Evolutionary conservation across 441 rosid species (phyloP).

Genomic region (Pelargonium citronellum): DNA sequence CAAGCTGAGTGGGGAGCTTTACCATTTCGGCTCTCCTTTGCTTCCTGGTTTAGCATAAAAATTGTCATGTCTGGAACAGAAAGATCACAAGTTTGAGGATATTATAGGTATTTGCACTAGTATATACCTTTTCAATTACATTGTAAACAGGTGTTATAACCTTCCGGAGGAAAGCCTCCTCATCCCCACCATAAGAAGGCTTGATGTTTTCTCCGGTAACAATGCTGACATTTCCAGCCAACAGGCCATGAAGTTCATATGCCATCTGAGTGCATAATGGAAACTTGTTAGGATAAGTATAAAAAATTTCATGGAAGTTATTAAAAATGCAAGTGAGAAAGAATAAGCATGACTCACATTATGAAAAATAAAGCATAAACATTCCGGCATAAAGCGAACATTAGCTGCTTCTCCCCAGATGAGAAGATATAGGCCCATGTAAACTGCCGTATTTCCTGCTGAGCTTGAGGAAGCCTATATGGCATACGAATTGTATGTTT

Average conservation of each 20-base stretch:
- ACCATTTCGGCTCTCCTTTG: slow-evolving; percentile 65
- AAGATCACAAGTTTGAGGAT: slow-evolving; percentile 20
- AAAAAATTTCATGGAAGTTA: neutral
- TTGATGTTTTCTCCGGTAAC: slow-evolving; percentile 96
- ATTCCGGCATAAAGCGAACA: no score
- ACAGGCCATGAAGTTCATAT: slow-evolving; percentile 92
- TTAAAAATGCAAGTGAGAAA: neutral
- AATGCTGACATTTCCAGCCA: slow-evolving; percentile 98
- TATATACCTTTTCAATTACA: slow-evolving; percentile 69
- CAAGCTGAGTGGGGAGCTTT: slow-evolving; percentile 80
- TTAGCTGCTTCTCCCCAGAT: no score
- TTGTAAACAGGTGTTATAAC: slow-evolving; percentile 88
- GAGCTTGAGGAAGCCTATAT: slow-evolving; percentile 80
- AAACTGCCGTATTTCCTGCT: slow-evolving; percentile 74
- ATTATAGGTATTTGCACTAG: slow-evolving; percentile 14
- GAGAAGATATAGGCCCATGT: no score
- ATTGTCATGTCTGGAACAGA: slow-evolving; percentile 20
- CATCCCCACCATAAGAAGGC: slow-evolving; percentile 98
- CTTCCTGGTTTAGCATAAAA: slow-evolving; percentile 55
- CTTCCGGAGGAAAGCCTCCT: slow-evolving; percentile 89
- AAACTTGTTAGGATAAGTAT: slow-evolving; percentile 1
- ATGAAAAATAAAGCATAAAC: slow-evolving; percentile 65
- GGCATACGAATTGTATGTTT: slow-evolving; percentile 17
- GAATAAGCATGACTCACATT: slow-evolving; percentile 46
- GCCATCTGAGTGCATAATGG: slow-evolving; percentile 68